Conservation (phyloP, 164 flowering plant species). For the Euptelea pleiosperma region DNA sequence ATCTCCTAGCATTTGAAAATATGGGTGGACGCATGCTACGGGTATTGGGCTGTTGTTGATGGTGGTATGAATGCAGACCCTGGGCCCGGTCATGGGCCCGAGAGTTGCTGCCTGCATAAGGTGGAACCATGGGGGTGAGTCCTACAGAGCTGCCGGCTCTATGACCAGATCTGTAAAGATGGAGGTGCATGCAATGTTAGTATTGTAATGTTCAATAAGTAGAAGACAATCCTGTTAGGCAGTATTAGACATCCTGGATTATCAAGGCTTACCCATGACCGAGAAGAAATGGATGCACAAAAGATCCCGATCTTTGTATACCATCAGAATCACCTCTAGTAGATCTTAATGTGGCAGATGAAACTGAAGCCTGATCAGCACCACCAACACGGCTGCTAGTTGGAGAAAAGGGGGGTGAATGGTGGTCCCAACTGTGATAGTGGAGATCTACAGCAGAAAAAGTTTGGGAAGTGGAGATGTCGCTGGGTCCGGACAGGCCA, state of each 20-base stretch:
- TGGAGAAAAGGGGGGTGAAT: conserved; percentile 47
- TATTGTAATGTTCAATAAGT: too few relatives aligned
- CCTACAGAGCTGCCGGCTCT: conserved; percentile 59
- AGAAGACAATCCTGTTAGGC: not conserved
- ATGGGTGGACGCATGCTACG: conserved; percentile 41
- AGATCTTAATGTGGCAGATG: conserved; percentile 39
- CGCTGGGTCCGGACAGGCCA: conserved; percentile 50
- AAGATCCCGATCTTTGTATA: conserved; percentile 49
- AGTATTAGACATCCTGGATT: not conserved
- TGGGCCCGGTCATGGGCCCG: conserved; percentile 63
- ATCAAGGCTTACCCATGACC: conserved; percentile 54
- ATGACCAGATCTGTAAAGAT: conserved; percentile 38
- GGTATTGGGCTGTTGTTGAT: conserved; percentile 47
- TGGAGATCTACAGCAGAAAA: conserved; percentile 48
- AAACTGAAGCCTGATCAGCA: conserved; percentile 30
- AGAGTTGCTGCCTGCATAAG: conserved; percentile 74
- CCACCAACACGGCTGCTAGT: conserved; percentile 30
- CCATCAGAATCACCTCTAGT: conserved; percentile 47
- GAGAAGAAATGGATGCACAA: conserved; percentile 52
- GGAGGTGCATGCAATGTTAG: not conserved
- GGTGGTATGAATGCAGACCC: conserved; percentile 70
- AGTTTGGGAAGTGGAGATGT: conserved; percentile 36
- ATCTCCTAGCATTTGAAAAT: conserved; percentile 40
- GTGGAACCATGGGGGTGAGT: conserved; percentile 58
- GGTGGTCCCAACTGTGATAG: conserved; percentile 64